These are phyloP conservation scores for Grifola frondosa DNA, from an alignment of 1,284 basidiomycete genomes.

Conservation along the genomic window DNA sequence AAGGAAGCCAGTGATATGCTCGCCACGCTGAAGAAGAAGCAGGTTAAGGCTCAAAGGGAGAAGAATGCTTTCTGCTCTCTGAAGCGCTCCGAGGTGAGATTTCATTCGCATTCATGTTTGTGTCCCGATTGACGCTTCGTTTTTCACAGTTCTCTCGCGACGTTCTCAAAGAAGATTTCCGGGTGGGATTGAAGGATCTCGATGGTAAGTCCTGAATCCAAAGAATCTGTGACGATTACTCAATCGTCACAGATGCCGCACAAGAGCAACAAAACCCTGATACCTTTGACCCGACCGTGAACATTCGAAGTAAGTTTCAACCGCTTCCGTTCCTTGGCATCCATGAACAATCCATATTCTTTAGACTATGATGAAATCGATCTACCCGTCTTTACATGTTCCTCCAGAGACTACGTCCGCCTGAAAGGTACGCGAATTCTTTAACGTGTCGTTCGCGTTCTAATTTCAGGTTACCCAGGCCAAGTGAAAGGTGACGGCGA, in stretches of 20 bases:
- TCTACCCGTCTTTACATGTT: conserved; percentile 62
- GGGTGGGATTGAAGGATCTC: conserved; percentile 54
- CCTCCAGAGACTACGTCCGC: conserved; percentile 56
- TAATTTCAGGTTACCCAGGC: conserved; percentile 26
- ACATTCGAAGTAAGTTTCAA: conserved; percentile 44
- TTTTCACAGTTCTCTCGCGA: conserved; percentile 49
- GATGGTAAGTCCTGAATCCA: conserved; percentile 45
- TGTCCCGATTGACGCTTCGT: conserved; percentile 3
- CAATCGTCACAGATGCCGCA: conserved; percentile 42
- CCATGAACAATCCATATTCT: not conserved
- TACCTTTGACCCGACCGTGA: conserved; percentile 50
- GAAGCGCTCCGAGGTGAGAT: conserved; percentile 53
- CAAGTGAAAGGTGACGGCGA: conserved; percentile 61
- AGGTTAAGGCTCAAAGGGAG: conserved; percentile 47
- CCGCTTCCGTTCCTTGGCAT: not conserved
- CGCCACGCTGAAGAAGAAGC: conserved; percentile 45
- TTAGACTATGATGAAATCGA: conserved; percentile 58
- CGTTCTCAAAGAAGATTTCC: conserved; percentile 60
- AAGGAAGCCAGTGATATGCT: conserved; percentile 49
- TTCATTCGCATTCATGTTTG: not conserved
- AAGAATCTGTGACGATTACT: not conserved
- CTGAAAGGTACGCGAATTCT: conserved; percentile 9
- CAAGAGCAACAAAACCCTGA: conserved; percentile 57
- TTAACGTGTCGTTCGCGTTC: not conserved
- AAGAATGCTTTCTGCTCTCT: conserved; percentile 63